Base-by-base conservation (phyloP, 2,329 filamentous ascomycete species). In the Harringtonia lauricola region DNA sequence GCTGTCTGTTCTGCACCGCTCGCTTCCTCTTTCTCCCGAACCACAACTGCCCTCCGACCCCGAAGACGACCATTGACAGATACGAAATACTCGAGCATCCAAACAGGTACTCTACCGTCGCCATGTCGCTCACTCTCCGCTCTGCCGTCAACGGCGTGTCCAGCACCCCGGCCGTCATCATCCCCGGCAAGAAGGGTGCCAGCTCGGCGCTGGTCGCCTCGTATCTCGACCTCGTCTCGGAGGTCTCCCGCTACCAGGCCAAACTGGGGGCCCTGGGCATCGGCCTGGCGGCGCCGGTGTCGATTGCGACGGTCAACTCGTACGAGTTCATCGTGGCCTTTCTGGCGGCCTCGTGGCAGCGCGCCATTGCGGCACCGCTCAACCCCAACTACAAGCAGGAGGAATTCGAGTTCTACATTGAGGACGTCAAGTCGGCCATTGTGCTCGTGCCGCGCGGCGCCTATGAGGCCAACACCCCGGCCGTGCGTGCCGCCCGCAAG, bases 351-450 rank as follows among this genome's bases (percentile, higher is more conserved):
- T 78, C 85, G n/a, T 87, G 82, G 78, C 86, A 92, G 66, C 76
- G 87, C 55, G 84, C 72, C 26, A 82, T 92, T 53, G 86, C 86
- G 8, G 87, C 87, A 3, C 87, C 86, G n/a, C 68, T 94, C 51
- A 94, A 94, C 62, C 79, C 86, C 34, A 82, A 81, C 36, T 94
- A 94, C 69, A 94, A 89, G 67, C 85, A 92, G 63, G 81, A 81
- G 45, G 86, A 94, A 62, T 92, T 90, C 59, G 86, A 92, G 60
- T 94, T 94, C 64, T 94, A 92, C 63, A 90, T 94, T 56, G 82
- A 88, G 51, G 86, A 94, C 59, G 71, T 94, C 54, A 85, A 81
- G 58, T 90, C 86, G 6, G 81, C 81, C 29, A 67, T 94, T 47
- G 76, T 87, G 28, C 69, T 94, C 30, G 82, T 94, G 10, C 86